Conservation (phyloP, 2,329 filamentous ascomycete genomes). For the Xylaria sp. region DNA sequence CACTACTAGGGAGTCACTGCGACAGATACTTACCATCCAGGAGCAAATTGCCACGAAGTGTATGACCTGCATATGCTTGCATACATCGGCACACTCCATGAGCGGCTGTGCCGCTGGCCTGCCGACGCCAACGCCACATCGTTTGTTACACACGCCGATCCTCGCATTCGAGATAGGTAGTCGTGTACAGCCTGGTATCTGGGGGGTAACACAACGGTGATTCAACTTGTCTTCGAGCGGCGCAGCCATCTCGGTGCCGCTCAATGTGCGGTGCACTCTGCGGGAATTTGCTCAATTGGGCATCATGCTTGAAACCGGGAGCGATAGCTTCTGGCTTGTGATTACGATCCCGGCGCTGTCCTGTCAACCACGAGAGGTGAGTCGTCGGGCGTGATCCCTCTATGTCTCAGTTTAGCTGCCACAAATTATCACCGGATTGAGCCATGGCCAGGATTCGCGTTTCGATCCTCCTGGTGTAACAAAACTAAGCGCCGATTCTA, state of each 20-base stretch:
- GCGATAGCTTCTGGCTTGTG: neutral
- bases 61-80: conserved; percentile 29
- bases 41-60: conserved; percentile 3
- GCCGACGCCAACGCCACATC: conserved; percentile 12
- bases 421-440: conserved; percentile 8
- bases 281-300: neutral
- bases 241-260: neutral
- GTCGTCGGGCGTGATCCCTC: neutral
- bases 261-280: neutral
- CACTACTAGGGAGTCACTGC: neutral
- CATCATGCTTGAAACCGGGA: neutral
- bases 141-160: conserved; percentile 18
- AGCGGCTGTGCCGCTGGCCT: conserved; percentile 8
- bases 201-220: conserved; percentile 11
- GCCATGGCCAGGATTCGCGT: neutral
- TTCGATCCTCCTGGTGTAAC: conserved; percentile 26
- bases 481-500: conserved; percentile 26
- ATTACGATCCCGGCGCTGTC: neutral
- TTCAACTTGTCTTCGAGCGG: conserved; percentile 1
- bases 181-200: neutral
- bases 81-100: conserved; percentile 16
- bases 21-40: conserved; percentile 5
- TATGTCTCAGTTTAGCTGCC: conserved; percentile 1
- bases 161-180: conserved; percentile 8
- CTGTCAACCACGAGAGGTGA: neutral